Evolutionary conservation across 495 filamentous ascomycete species (phyloP).

Genomic region (Letharia columbiana): DNA sequence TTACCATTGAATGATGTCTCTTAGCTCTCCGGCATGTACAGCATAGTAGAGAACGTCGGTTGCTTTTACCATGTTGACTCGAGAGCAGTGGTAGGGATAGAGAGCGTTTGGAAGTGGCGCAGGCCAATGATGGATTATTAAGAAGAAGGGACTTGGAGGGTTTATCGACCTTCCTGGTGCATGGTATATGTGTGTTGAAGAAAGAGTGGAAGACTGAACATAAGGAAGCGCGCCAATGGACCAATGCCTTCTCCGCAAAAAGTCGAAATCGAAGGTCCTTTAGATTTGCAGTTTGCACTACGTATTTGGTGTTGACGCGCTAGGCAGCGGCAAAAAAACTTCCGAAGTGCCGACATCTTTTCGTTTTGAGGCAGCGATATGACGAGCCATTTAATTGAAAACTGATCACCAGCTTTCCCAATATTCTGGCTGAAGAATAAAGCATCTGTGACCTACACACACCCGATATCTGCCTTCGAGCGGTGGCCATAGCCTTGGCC

Average conservation of each 20-base stretch:
- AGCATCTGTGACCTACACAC: neutral
- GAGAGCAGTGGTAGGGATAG: neutral
- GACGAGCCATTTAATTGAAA: neutral
- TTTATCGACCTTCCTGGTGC: too few species aligned
- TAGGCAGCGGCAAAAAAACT: slow-evolving; percentile 4
- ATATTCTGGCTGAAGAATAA: too few species aligned
- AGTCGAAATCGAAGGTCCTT: too few species aligned
- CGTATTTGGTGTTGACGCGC: neutral
- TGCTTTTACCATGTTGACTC: slow-evolving; percentile 40
- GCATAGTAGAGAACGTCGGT: slow-evolving; percentile 62
- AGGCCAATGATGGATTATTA: neutral
- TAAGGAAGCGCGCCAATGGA: slow-evolving; percentile 8
- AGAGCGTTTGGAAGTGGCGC: neutral
- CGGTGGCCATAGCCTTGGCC: neutral
- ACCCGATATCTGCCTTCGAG: neutral
- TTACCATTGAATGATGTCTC: slow-evolving; percentile 89
- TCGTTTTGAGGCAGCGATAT: neutral
- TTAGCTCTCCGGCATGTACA: slow-evolving; percentile 69
- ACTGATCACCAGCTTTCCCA: neutral
- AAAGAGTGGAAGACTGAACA: neutral
- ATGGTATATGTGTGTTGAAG: neutral
- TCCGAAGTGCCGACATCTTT: slow-evolving; percentile 6
- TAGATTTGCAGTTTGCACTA: too few species aligned
- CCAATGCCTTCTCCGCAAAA: slow-evolving; percentile 2
- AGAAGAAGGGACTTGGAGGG: neutral